These are phyloP conservation scores for Zygoascus meyerae DNA, from an alignment of 1,139 yeast species.

Conservation along the genomic window DNA sequence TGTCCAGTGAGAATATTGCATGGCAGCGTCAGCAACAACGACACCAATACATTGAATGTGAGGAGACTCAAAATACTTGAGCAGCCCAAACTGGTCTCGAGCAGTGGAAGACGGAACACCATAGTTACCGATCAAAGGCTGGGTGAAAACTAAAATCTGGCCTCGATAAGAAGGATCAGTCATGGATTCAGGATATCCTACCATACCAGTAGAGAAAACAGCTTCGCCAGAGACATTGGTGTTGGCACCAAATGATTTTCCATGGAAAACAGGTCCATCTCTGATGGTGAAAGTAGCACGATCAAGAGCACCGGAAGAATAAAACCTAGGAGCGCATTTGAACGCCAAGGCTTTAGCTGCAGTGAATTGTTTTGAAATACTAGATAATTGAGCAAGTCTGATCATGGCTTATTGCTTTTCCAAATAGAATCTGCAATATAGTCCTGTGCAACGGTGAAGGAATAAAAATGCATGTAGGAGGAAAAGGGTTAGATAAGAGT, in stretches of 20 bases:
- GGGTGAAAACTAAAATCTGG: conserved; percentile 92
- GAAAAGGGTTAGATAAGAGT: conserved; percentile 7
- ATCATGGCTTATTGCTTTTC: conserved; percentile 29
- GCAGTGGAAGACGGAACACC: conserved; percentile 88
- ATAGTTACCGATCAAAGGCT: conserved; percentile 94
- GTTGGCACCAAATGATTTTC: conserved; percentile 92
- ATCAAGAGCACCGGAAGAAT: conserved; percentile 13
- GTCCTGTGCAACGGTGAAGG: conserved; percentile 18
- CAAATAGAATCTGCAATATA: conserved; percentile 43
- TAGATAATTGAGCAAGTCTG: conserved; percentile 5
- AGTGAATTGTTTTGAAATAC: background rate
- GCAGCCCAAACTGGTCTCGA: conserved; percentile 75
- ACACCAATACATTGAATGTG: conserved; percentile 90
- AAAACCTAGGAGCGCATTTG: conserved; percentile 16
- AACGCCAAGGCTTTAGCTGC: background rate
- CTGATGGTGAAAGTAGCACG: conserved; percentile 80
- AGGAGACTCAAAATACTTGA: conserved; percentile 89
- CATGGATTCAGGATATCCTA: conserved; percentile 98
- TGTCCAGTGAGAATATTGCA: conserved; percentile 96
- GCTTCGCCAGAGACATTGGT: conserved; percentile 93
- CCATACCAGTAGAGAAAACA: conserved; percentile 93
- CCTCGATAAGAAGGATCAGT: conserved; percentile 97
- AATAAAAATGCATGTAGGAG: conserved; percentile 9
- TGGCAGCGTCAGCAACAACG: conserved; percentile 92
- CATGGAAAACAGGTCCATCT: conserved; percentile 90